Percentiles rank a stretch among this genome's conserved stretches.
These are phyloP conservation scores for Leccinum disarticulatum DNA, from an alignment of 768 basidiomycete species.

Conservation along the genomic window DNA sequence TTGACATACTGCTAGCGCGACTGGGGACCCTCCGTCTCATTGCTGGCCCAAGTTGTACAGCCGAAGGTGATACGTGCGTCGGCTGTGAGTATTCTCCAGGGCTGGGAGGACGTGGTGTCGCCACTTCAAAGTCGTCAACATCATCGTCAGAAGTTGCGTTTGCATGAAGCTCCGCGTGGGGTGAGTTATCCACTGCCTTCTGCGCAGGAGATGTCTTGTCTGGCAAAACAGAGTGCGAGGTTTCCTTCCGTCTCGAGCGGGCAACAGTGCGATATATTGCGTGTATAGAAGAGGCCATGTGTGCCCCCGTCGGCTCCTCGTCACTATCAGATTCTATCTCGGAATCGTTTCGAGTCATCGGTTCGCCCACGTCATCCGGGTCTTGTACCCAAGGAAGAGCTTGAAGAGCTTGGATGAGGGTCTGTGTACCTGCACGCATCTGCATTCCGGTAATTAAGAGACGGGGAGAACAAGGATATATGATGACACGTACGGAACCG, in stretches of 20 bases:
- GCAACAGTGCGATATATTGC: conserved; percentile 83
- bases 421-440: conserved; percentile 88
- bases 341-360: conserved; percentile 40
- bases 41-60: conserved; percentile 18
- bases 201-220: conserved; percentile 7
- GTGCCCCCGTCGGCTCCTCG: conserved; percentile 49
- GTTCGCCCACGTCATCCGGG: conserved; percentile 68
- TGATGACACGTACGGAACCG: conserved; percentile 57
- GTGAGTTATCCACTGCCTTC: conserved; percentile 31
- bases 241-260: conserved; percentile 51
- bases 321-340: conserved; percentile 59
- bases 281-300: conserved; percentile 82
- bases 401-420: conserved; percentile 85
- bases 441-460: conserved; percentile 31
- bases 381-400: conserved; percentile 77
- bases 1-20: conserved; percentile 66
- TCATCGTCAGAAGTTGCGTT: conserved; percentile 49
- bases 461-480: not conserved
- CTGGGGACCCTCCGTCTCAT: conserved; percentile 28
- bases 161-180: conserved; percentile 34
- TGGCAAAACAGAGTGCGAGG: conserved; percentile 17
- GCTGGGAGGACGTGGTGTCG: conserved; percentile 42
- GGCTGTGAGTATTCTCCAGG: conserved; percentile 13
- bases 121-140: conserved; percentile 57
- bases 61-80: conserved; percentile 2